phyloP scores from a whole-genome alignment of 306 rosid species.

The Rosa lucieae region DNA sequence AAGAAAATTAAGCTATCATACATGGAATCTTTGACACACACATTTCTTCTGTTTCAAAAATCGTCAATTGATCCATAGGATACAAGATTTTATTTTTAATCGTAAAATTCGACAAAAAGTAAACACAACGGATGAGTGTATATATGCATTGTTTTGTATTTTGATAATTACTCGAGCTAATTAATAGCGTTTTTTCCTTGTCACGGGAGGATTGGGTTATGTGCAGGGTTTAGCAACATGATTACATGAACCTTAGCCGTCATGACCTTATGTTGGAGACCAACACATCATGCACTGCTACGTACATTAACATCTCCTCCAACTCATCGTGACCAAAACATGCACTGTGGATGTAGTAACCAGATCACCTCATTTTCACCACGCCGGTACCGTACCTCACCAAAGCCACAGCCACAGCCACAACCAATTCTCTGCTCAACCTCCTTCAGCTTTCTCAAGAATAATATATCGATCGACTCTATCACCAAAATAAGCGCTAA shows the following conservation, averaged over 20 bases:
- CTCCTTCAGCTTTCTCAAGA: conserved; percentile 54
- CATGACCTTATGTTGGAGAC: conserved; percentile 36
- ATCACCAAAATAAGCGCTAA: conserved; percentile 40
- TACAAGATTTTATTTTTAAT: too few relatives aligned
- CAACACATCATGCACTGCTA: conserved; percentile 21
- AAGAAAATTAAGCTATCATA: neutral
- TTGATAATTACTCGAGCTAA: too few relatives aligned
- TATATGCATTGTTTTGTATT: too few relatives aligned
- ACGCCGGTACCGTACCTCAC: conserved; percentile 28
- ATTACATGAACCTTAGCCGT: conserved; percentile 36
- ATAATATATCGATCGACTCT: conserved; percentile 25
- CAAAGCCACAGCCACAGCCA: conserved; percentile 5
- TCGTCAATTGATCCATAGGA: neutral
- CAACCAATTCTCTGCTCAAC: conserved; percentile 47
- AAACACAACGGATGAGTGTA: too few relatives aligned
- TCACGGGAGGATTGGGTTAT: conserved; percentile 96
- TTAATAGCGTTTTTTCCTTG: conserved; percentile 21
- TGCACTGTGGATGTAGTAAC: conserved; percentile 46
- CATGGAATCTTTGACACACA: neutral
- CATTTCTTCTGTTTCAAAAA: neutral
- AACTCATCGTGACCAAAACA: conserved; percentile 27
- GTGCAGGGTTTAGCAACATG: conserved; percentile 63
- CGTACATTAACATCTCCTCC: conserved; percentile 40
- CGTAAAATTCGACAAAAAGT: too few relatives aligned
- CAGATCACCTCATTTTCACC: conserved; percentile 48